Base-by-base conservation (phyloP, 306 rosid genomes). In the Fragaria ananassa region DNA sequence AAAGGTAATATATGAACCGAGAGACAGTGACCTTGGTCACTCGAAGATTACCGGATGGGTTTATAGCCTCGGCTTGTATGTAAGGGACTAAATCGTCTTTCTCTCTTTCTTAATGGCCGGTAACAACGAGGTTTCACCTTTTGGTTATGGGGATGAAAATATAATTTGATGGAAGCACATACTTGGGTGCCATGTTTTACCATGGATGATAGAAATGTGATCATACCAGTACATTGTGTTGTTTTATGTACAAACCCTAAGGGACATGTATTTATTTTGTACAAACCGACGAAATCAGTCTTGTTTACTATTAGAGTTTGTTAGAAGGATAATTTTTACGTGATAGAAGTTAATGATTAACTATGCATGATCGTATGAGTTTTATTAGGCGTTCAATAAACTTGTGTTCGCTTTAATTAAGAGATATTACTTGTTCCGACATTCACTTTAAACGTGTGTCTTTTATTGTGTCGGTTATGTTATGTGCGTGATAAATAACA, bases 351-450 rank as follows among this genome's bases (percentile, higher is more conserved):
- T 54, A 18, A 54, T n/a, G 10, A 54, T 1, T n/a, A 3, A 54
- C 6, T 9, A 0, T n/a, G 60, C 27, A n/a, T 7, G 58, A 54
- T n/a, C 31, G 1, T 8, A 0, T 56, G 12, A 21, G 2, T 8
- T 21, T 56, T 9, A 7, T 21, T 23, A 56, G 0, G 2, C 5
- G 0, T 50, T 50, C 23, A 50, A 50, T 57, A 25, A 10, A 25
- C 6, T 2, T 8, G 7, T 25, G 6, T 58, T 4, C 1, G 6
- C 15, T 23, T 12, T 12, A 10, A 1, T 18, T 11, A 31, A 34
- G 1, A n/a, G 0, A 10, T 51, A 18, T 5, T 18, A 31, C 2
- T 0, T 12, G 2, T 1, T 18, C 3, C 0, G 10, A 9, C 3
- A 0, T 19, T 71, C 31, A 0, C 31, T 49, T 50, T 23, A 10